A percentile compares a stretch with the other conserved stretches of the same genome.
Conservation (phyloP, 208 protist species). For the Leishmania tropica region DNA sequence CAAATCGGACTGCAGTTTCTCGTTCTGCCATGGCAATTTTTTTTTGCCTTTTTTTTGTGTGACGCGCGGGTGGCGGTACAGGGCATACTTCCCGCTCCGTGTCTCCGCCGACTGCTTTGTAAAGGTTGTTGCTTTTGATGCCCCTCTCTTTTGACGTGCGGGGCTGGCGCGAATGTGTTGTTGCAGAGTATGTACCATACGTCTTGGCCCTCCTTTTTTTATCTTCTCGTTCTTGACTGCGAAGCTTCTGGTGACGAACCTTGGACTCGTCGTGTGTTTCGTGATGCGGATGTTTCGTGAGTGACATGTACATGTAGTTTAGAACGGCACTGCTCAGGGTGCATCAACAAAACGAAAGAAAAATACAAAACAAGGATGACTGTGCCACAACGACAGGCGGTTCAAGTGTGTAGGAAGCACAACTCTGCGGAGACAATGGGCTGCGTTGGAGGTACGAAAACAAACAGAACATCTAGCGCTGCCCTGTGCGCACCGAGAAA, state of each 20-base stretch:
- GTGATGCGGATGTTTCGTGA: background rate
- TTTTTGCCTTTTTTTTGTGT: background rate
- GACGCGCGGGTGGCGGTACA: background rate
- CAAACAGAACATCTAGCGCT: background rate
- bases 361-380: background rate
- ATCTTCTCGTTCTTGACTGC: background rate
- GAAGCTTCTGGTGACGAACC: background rate
- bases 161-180: background rate
- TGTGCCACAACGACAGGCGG: too few species aligned
- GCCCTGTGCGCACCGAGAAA: background rate
- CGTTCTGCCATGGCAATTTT: background rate
- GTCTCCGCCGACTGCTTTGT: background rate
- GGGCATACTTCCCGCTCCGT: background rate
- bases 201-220: slow-evolving; percentile 3
- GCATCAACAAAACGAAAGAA: background rate
- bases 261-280: background rate
- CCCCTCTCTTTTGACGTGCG: background rate
- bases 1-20: slow-evolving; percentile 7
- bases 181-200: slow-evolving; percentile 7
- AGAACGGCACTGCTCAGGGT: background rate
- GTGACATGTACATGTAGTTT: slow-evolving; percentile 7
- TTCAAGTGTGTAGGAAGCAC: background rate
- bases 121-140: background rate
- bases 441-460: background rate
- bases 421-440: background rate